A percentile compares a stretch with the other conserved stretches of the same genome.
phyloP scores from a whole-genome alignment of 108 stramenopile genomes.

The Heterococcus sp. region DNA sequence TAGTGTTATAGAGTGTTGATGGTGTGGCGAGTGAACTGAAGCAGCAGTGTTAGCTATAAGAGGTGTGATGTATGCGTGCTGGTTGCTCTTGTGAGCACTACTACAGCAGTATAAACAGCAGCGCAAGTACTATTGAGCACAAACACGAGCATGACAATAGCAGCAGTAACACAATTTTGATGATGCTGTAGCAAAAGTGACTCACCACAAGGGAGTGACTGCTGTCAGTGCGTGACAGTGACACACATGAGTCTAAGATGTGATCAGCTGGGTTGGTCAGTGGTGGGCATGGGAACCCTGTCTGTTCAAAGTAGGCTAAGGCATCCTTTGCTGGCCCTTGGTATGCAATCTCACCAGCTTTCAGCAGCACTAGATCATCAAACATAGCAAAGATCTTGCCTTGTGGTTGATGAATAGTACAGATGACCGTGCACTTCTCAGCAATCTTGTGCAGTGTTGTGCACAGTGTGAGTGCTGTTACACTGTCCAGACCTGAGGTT shows the following conservation, averaged over 20 bases:
- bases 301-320: neutral
- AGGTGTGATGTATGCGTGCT: too few relatives aligned
- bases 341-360: neutral
- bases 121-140: too few relatives aligned
- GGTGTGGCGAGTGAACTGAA: too few relatives aligned
- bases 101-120: too few relatives aligned
- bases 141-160: too few relatives aligned
- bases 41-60: too few relatives aligned
- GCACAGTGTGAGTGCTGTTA: neutral
- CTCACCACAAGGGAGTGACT: neutral
- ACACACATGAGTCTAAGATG: neutral
- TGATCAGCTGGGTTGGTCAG: constrained; percentile 1
- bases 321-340: neutral
- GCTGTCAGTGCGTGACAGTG: neutral
- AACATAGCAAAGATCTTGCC: neutral
- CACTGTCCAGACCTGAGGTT: neutral
- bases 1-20: too few relatives aligned
- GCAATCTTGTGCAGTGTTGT: neutral
- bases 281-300: constrained; percentile 2
- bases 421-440: neutral
- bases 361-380: neutral
- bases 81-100: too few relatives aligned
- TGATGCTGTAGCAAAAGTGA: too few relatives aligned
- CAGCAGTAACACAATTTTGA: too few relatives aligned
- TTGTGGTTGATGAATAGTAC: neutral